Evolutionary conservation across 495 filamentous ascomycete genomes (phyloP).

Genomic region (Tuber calosporum): DNA sequence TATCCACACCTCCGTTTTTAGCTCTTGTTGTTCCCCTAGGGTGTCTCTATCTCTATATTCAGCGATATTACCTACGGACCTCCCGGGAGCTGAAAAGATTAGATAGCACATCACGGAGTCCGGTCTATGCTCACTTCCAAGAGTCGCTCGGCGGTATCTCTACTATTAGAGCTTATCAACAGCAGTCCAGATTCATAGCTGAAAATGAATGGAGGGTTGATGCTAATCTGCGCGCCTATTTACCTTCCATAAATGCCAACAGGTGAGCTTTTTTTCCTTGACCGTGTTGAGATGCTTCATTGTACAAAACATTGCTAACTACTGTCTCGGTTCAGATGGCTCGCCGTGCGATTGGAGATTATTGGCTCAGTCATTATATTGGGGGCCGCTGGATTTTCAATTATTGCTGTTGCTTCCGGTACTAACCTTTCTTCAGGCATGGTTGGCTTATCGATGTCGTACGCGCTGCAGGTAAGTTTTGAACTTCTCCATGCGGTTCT

Average conservation of each 20-base stretch:
- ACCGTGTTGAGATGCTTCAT: slow-evolving; percentile 8
- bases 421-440: slow-evolving; percentile 62
- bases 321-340: slow-evolving; percentile 56
- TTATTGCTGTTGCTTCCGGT: slow-evolving; percentile 69
- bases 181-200: slow-evolving; percentile 74
- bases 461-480: slow-evolving; percentile 59
- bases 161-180: slow-evolving; percentile 94
- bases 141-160: slow-evolving; percentile 90
- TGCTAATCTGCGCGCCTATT: slow-evolving; percentile 89
- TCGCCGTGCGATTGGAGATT: slow-evolving; percentile 92
- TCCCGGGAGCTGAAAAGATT: slow-evolving; percentile 93
- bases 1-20: slow-evolving; percentile 72
- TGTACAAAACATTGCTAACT: slow-evolving; percentile 25
- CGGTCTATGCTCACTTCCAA: slow-evolving; percentile 97
- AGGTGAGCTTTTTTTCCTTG: slow-evolving; percentile 34
- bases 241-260: slow-evolving; percentile 92
- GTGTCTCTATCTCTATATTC: slow-evolving; percentile 82
- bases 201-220: slow-evolving; percentile 99
- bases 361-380: slow-evolving; percentile 93
- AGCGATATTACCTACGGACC: slow-evolving; percentile 93
- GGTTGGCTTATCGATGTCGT: slow-evolving; percentile 94
- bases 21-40: slow-evolving; percentile 71
- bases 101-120: slow-evolving; percentile 89
- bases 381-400: slow-evolving; percentile 71
- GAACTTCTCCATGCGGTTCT: slow-evolving; percentile 18